A percentile compares a stretch with the other conserved stretches of the same genome.
Conservation (phyloP, 352 stramenopile genomes). For the Pythium coloratum region DNA sequence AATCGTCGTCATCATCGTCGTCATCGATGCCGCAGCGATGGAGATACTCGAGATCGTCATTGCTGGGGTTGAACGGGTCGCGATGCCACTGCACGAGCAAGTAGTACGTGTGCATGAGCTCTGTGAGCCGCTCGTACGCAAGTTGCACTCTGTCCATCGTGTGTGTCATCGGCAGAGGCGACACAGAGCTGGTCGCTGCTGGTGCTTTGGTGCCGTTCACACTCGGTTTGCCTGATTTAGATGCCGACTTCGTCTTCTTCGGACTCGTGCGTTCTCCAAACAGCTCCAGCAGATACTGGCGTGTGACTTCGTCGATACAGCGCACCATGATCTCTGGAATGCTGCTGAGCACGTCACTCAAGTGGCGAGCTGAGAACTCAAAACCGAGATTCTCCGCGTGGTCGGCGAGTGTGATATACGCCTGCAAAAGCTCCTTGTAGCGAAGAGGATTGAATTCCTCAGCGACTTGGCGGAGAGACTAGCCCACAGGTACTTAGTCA, state of each 20-base stretch:
- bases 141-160: conserved; percentile 60
- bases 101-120: conserved; percentile 90
- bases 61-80: conserved; percentile 77
- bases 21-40: conserved; percentile 84
- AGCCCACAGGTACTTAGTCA: neutral
- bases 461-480: conserved; percentile 77
- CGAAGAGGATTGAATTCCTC: conserved; percentile 62
- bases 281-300: conserved; percentile 41
- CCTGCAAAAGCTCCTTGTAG: conserved; percentile 84
- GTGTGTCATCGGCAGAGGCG: conserved; percentile 31
- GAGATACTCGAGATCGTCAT: conserved; percentile 69
- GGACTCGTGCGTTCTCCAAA: conserved; percentile 45
- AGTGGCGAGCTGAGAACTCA: conserved; percentile 69
- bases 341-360: conserved; percentile 68
- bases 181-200: conserved; percentile 6
- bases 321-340: conserved; percentile 82
- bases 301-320: conserved; percentile 71
- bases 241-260: conserved; percentile 35
- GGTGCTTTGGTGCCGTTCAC: neutral
- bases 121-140: conserved; percentile 68
- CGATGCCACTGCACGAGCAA: conserved; percentile 89
- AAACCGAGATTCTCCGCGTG: conserved; percentile 77
- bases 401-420: conserved; percentile 77
- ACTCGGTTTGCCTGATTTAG: conserved; percentile 13
- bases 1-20: conserved; percentile 74